Conservation (phyloP, 2,329 filamentous ascomycete genomes). For the Stemphylium beticola region DNA sequence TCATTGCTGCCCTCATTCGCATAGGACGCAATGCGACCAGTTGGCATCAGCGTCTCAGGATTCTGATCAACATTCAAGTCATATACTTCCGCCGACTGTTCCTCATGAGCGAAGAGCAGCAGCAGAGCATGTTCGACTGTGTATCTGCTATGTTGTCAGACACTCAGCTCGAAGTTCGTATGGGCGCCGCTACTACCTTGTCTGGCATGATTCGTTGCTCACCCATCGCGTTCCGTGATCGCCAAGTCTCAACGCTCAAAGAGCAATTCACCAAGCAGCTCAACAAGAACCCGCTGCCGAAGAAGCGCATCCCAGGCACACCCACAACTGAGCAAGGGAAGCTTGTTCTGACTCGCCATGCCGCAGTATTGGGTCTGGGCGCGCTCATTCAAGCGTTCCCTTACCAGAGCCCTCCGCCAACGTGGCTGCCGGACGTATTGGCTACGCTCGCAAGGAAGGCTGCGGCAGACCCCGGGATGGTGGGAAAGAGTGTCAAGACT, state of each 20-base stretch:
- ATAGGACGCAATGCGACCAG: constrained; percentile 84
- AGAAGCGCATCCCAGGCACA: constrained; percentile 64
- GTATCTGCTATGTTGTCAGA: constrained; percentile 97
- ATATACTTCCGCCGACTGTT: constrained; percentile 98
- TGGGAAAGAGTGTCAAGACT: constrained; percentile 93
- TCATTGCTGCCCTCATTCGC: constrained; percentile 84
- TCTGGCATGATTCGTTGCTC: constrained; percentile 99
- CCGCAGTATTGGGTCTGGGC: constrained; percentile 88
- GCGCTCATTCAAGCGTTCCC: constrained; percentile 95
- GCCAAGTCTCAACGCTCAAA: constrained; percentile 77
- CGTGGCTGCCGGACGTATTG: constrained; percentile 92
- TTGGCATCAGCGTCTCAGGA: constrained; percentile 94
- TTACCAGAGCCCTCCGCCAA: constrained; percentile 88
- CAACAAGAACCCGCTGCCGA: constrained; percentile 85
- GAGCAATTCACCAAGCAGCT: constrained; percentile 79
- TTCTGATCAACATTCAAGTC: constrained; percentile 98
- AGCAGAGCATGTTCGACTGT: constrained; percentile 82
- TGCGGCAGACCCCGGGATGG: constrained; percentile 85
- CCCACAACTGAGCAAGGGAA: constrained; percentile 75
- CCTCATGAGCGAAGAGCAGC: constrained; percentile 75
- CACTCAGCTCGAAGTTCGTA: constrained; percentile 88
- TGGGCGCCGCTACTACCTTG: constrained; percentile 88
- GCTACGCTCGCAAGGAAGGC: constrained; percentile 84
- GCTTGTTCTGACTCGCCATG: constrained; percentile 82
- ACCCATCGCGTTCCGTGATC: constrained; percentile 76